Conservation (phyloP, 192 early-diverging fungal species). For the Oehlia diaphana region DNA sequence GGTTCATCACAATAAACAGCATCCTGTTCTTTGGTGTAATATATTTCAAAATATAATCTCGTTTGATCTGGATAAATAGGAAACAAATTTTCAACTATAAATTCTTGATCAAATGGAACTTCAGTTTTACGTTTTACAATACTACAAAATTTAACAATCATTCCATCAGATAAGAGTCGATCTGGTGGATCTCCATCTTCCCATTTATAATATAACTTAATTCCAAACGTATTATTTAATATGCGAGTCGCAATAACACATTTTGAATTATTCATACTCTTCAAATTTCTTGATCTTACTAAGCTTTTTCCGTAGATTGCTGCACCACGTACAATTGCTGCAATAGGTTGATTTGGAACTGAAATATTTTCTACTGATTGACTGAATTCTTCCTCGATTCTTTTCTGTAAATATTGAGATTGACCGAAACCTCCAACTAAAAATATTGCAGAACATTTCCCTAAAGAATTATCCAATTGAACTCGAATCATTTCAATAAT, state of each 20-base stretch:
- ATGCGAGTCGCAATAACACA: too few species aligned
- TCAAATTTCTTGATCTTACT: too few species aligned
- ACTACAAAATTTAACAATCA: not conserved
- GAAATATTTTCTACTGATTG: conserved; percentile 41
- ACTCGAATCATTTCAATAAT: conserved; percentile 52
- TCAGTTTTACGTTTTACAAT: not conserved
- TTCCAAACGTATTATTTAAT: too few species aligned
- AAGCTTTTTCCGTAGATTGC: conserved; percentile 43
- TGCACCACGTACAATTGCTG: conserved; percentile 54
- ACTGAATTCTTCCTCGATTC: conserved; percentile 48
- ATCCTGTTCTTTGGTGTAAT: not conserved
- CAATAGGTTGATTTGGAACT: conserved; percentile 48
- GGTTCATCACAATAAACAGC: conserved; percentile 8
- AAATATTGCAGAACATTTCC: conserved; percentile 49
- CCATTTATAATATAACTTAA: too few species aligned
- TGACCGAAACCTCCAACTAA: conserved; percentile 57
- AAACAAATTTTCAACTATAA: not conserved
- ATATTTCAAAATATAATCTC: not conserved
- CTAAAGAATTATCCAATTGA: conserved; percentile 43
- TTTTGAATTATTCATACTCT: too few species aligned
- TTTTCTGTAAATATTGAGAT: conserved; percentile 49
- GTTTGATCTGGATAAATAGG: not conserved
- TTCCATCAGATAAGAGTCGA: too few species aligned
- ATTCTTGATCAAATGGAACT: not conserved
- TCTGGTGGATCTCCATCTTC: too few species aligned